Base-by-base conservation (phyloP, 2,329 filamentous ascomycete species). In the Lachnellula occidentalis region DNA sequence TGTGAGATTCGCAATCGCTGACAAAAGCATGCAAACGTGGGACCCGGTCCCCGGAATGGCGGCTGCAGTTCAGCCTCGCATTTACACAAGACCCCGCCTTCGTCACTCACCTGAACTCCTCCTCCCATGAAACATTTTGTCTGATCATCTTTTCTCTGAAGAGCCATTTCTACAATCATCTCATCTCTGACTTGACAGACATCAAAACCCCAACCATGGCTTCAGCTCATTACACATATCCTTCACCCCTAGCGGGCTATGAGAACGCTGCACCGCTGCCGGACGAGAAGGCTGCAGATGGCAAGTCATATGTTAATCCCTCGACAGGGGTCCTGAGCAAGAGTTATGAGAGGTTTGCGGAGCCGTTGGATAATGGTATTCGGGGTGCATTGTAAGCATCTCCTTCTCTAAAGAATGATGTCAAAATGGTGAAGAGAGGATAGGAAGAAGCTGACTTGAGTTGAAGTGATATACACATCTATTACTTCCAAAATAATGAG, bases 381-480 rank as follows among this genome's bases (percentile, higher is more conserved):
- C 78, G 82, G 5, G 88, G 88, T 37, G 91, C 85, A 11, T 96
- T 96, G 81, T 84, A 58, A 69, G 78, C 73, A 48, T 50, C n/a
- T 19, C 22, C n/a, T 14, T 17, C 17, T 19, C 46, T 11, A 31
- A 6, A 46, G 19, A 7, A 7, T 48, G 43, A 43, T 45, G 11
- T 39, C 11, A 47, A 17, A 45, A 41, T 36, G 11, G 5, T 36
- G 15, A 17, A 12, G 24, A 15, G 22, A 31, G 27, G 27, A 31
- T 21, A 12, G 21, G 36, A n/a, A 27, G 39, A 15, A 46, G 46
- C 45, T 41, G 41, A 46, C 34, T 17, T 9, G 31, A 27, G 17
- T n/a, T 34, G 45, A 31, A 84, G 80, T 61, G 91, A 96, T 67
- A 72, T 95, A 15, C 91, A 96, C 70, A 85, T 96, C 64, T 96